Base-by-base conservation (phyloP, 495 filamentous ascomycete species). In the Staphylotrichum longicolle region DNA sequence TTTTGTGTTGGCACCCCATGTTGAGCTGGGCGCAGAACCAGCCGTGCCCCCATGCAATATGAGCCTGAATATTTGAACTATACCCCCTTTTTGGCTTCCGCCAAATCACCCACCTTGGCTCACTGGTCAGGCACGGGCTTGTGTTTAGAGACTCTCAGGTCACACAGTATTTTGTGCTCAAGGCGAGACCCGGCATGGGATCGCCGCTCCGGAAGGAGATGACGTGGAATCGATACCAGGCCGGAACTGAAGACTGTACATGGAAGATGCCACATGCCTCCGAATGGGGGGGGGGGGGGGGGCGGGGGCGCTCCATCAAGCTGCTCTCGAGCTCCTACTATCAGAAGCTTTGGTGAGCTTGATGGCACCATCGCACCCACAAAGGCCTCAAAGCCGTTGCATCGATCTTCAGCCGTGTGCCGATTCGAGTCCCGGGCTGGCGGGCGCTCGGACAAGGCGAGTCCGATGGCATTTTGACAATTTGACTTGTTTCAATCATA, bases 381-480 rank as follows among this genome's bases (percentile, higher is more conserved):
- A 12, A 39, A 27, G 20, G 34, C 34, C 50, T 5, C 4, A 40
- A 9, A 33, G 52, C 37, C 4, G 52, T 54, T 54, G n/a, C 11
- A 11, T 53, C 34, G 37, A 41, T 41, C 37, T 20, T 42, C 52
- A 42, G n/a, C 37, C 52, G 5, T 32, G 34, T 14, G 34, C 11
- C 32, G 9, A 35, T 10, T 27, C 20, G 30, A 49, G 30, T 33
- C 5, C 34, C 33, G 4, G 35, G 12, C 14, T 11, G 50, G 27
- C 9, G 32, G 48, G n/a, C 35, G 15, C 7, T 49, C 34, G 56
- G 56, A 58, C 45, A 58, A 50, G 12, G 20, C 20, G 46, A 41
- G 56, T 58, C 56, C 56, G 56, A 50, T 40, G 56, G 48, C 56
- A 58, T 35, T 35, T 47, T 8, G 46, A 41, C 6, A 42, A 27